phyloP scores from a whole-genome alignment of 2,329 filamentous ascomycete genomes.

The Chrysoporthe cubensis region DNA sequence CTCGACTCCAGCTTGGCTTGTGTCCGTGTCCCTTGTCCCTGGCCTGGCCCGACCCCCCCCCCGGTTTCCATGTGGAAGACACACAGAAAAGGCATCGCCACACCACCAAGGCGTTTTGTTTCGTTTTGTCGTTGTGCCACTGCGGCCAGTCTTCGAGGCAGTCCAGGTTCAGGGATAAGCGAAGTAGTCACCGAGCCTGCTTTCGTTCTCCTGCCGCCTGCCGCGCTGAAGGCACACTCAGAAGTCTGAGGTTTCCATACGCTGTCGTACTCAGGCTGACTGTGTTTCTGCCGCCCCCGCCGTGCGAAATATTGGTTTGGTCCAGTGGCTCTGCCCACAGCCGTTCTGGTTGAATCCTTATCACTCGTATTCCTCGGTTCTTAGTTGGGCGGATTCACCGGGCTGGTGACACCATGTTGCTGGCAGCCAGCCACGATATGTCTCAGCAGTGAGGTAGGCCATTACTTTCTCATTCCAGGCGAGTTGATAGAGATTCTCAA shows the following conservation, averaged over 20 bases:
- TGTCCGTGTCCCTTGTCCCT: slow-evolving; percentile 1
- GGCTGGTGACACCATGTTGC: not conserved
- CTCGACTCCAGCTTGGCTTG: slow-evolving; percentile 9
- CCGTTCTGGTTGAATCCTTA: not conserved
- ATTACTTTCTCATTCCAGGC: not conserved
- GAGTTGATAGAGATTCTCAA: not conserved
- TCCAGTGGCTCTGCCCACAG: not conserved
- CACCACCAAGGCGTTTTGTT: not conserved
- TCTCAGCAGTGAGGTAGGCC: not conserved
- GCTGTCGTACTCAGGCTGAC: not conserved
- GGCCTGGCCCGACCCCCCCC: not conserved
- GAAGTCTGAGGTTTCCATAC: slow-evolving; percentile 1
- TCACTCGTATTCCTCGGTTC: not conserved
- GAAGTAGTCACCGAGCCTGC: not conserved
- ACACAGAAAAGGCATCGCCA: not conserved
- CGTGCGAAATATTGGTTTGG: not conserved
- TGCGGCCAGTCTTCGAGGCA: not conserved
- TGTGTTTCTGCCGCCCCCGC: slow-evolving; percentile 2
- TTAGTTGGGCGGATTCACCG: not conserved
- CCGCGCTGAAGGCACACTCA: not conserved
- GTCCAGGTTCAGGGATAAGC: not conserved
- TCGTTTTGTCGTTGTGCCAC: not conserved
- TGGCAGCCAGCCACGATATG: not conserved
- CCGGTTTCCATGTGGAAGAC: not conserved
- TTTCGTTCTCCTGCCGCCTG: not conserved